These are phyloP conservation scores for Polychaeton citri DNA, from an alignment of 2,329 filamentous ascomycete species.

Conservation along the genomic window DNA sequence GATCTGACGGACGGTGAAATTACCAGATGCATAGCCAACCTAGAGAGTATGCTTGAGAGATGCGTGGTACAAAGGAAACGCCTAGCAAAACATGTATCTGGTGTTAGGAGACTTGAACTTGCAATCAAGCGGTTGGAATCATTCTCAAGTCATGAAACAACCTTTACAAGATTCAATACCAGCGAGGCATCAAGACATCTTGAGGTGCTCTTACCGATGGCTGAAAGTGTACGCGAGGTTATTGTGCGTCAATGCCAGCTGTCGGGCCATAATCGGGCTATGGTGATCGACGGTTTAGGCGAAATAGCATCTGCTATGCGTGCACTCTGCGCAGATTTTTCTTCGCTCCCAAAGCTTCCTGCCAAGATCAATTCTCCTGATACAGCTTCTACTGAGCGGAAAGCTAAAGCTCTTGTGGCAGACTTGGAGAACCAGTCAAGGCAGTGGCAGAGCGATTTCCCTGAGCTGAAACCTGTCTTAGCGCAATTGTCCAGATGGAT, in stretches of 20 bases:
- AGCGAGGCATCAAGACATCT: background rate
- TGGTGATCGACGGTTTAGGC: background rate
- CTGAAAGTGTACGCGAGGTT: background rate
- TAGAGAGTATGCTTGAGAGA: constrained; percentile 68
- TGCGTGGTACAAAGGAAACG: background rate
- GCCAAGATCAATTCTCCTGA: background rate
- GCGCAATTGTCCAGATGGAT: constrained; percentile 13
- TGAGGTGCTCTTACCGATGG: background rate
- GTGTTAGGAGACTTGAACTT: background rate
- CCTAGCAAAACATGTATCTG: background rate
- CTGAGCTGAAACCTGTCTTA: constrained; percentile 12
- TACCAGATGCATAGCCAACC: constrained; percentile 61
- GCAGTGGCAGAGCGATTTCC: constrained; percentile 1
- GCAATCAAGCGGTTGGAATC: background rate
- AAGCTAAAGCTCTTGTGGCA: background rate
- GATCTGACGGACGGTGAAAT: constrained; percentile 76
- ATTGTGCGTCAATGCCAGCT: background rate
- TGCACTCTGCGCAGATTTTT: background rate
- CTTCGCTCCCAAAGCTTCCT: background rate
- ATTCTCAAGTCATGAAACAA: background rate
- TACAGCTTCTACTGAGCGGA: background rate
- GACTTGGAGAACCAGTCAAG: background rate
- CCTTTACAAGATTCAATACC: too few species aligned
- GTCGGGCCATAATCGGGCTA: background rate
- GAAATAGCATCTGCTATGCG: background rate